A percentile compares a stretch with the other conserved stretches of the same genome.
Conservation (phyloP, 2,329 filamentous ascomycete species). For the Diplodia mutila region DNA sequence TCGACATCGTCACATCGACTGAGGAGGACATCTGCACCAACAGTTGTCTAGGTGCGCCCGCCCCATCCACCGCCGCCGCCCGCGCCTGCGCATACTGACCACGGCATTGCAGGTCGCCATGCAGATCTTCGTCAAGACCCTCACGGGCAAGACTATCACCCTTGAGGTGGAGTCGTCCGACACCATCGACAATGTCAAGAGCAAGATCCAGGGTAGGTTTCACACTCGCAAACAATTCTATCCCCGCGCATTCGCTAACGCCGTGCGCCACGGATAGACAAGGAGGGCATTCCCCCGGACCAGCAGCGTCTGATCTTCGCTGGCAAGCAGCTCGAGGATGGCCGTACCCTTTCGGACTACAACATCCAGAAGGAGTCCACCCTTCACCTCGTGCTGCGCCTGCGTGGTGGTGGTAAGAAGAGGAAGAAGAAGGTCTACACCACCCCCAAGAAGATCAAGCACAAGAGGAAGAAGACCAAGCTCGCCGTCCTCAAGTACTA, state of each 20-base stretch:
- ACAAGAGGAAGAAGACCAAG: constrained; percentile 99
- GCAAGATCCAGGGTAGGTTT: constrained; percentile 76
- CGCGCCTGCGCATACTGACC: constrained; percentile 18
- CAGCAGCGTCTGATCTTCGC: constrained; percentile 99
- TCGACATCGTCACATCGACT: constrained; percentile 52
- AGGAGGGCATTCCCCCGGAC: constrained; percentile 99
- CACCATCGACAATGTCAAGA: constrained; percentile 99
- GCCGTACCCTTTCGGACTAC: constrained; percentile 98
- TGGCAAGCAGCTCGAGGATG: constrained; percentile 99
- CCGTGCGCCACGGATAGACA: constrained; percentile 68
- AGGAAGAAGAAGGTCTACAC: constrained; percentile 99
- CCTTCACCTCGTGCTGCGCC: constrained; percentile 95
- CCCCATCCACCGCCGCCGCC: neutral
- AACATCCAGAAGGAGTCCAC: constrained; percentile 99
- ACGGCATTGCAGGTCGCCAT: constrained; percentile 42
- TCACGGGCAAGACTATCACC: constrained; percentile 99
- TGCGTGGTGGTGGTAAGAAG: constrained; percentile 96
- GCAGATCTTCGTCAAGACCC: constrained; percentile 62
- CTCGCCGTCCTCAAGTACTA: constrained; percentile 99
- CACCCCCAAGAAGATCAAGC: constrained; percentile 99
- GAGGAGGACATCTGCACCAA: constrained; percentile 58
- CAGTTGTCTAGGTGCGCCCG: constrained; percentile 56
- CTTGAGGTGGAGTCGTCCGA: constrained; percentile 99
- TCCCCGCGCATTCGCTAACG: constrained; percentile 34
- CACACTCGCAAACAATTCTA: neutral